Evolutionary conservation across 108 stramenopile genomes (phyloP).

Genomic region (Nitzschia palea): DNA sequence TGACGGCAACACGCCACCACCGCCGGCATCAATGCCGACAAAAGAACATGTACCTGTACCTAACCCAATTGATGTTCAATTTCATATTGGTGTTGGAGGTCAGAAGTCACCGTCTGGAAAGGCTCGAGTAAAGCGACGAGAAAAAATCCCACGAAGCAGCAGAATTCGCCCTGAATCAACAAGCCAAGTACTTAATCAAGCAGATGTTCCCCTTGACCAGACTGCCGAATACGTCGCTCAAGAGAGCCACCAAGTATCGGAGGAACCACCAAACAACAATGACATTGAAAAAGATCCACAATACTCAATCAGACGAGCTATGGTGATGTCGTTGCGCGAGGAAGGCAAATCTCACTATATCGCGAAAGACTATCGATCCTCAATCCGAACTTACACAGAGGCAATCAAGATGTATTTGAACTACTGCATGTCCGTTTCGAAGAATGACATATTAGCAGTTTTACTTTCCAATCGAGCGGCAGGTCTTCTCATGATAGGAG

Average conservation of each 20-base stretch:
- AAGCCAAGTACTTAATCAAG: background rate
- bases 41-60: background rate
- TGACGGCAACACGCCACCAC: conserved; percentile 15
- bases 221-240: background rate
- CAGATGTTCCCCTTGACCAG: background rate
- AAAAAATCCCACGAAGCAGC: conserved; percentile 8
- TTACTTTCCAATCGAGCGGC: conserved; percentile 82
- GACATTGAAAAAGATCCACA: background rate
- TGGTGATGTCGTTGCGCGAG: conserved; percentile 50
- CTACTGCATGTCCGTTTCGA: conserved; percentile 1
- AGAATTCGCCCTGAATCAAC: background rate
- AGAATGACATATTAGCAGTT: conserved; percentile 54
- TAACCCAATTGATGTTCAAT: conserved; percentile 1
- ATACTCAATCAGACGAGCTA: background rate
- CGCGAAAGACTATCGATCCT: conserved; percentile 49
- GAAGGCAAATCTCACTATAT: conserved; percentile 57
- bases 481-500: conserved; percentile 74
- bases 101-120: conserved; percentile 12
- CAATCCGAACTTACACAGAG: conserved; percentile 53
- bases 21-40: conserved; percentile 6
- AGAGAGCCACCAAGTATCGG: background rate
- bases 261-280: background rate
- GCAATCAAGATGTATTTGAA: conserved; percentile 50
- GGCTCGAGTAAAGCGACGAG: conserved; percentile 13
- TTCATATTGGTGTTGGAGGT: conserved; percentile 31